Evolutionary conservation across 371 early-diverging fungal species (phyloP).

Genomic region (Mortierella sp.): DNA sequence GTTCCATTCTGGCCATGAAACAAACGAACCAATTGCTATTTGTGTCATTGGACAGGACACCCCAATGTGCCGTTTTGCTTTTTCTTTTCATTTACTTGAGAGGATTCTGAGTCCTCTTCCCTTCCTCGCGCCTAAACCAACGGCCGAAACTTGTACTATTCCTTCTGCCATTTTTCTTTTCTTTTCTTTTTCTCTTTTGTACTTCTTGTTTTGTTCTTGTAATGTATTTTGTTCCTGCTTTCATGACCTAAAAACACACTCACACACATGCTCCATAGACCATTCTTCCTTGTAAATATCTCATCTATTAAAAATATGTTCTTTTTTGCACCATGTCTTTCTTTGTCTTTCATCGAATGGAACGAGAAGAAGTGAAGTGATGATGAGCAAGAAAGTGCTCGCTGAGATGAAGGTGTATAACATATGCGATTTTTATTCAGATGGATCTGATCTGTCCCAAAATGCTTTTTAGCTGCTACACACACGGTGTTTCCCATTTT

Average conservation of each 20-base stretch:
- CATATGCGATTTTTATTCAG: too few species aligned
- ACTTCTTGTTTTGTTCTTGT: not conserved
- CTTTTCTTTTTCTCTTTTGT: not conserved
- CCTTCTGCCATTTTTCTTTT: not conserved
- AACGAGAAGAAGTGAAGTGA: not conserved
- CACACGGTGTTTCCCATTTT: too few species aligned
- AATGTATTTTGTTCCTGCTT: conserved; percentile 4
- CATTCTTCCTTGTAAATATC: conserved; percentile 1
- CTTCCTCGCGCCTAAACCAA: not conserved
- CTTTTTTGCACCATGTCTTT: not conserved
- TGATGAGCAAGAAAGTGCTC: too few species aligned
- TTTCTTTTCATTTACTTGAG: not conserved
- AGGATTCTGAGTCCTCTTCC: not conserved
- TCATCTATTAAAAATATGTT: not conserved
- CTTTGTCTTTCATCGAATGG: not conserved
- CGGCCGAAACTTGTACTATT: not conserved
- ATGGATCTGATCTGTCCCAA: too few species aligned
- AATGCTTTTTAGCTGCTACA: too few species aligned
- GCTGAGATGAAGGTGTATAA: too few species aligned
- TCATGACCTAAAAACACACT: not conserved
- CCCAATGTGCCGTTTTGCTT: not conserved
- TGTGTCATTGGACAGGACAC: not conserved
- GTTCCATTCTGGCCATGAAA: not conserved
- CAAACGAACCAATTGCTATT: not conserved
- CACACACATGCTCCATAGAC: not conserved